Evolutionary conservation across 768 basidiomycete genomes (phyloP).

Genomic region (Lanmaoa rubissima): DNA sequence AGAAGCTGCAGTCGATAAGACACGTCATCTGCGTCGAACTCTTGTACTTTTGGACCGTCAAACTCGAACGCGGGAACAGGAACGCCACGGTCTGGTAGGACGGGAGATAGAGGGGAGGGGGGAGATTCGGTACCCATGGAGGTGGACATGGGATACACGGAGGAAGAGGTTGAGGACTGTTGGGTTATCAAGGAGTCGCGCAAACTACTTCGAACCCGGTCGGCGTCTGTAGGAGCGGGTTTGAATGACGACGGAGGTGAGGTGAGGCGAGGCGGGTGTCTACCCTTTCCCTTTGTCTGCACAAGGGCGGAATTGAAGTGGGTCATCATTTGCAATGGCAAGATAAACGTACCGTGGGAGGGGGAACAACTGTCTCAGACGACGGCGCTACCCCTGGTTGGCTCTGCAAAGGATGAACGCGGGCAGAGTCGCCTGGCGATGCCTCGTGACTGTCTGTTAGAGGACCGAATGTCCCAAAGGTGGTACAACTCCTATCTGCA

Average conservation of each 20-base stretch:
- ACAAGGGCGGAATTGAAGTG: slow-evolving; percentile 12
- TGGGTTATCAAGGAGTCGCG: slow-evolving; percentile 57
- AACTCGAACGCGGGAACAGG: slow-evolving; percentile 48
- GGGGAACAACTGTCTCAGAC: slow-evolving; percentile 12
- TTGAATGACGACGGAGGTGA: slow-evolving; percentile 36
- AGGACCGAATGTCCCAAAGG: slow-evolving; percentile 28
- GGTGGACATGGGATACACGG: slow-evolving; percentile 73
- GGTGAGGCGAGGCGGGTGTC: slow-evolving; percentile 36
- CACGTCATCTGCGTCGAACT: slow-evolving; percentile 72
- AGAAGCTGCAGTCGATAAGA: slow-evolving; percentile 80
- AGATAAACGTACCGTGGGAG: slow-evolving; percentile 22
- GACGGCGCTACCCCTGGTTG: slow-evolving; percentile 14
- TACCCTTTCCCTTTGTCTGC: slow-evolving; percentile 36
- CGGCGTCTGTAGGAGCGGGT: slow-evolving; percentile 23
- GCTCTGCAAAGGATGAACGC: slow-evolving; percentile 1
- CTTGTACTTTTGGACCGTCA: slow-evolving; percentile 48
- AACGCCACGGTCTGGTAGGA: slow-evolving; percentile 40
- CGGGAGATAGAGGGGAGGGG: slow-evolving; percentile 58
- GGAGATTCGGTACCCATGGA: slow-evolving; percentile 65
- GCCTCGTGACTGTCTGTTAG: slow-evolving; percentile 14
- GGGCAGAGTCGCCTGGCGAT: background rate
- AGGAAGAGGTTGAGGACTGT: slow-evolving; percentile 68
- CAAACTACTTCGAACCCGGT: slow-evolving; percentile 52
- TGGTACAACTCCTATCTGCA: slow-evolving; percentile 25
- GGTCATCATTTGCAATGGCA: slow-evolving; percentile 11